These are phyloP conservation scores for Penicillium nucicola DNA, from an alignment of 495 filamentous ascomycete species.

Conservation along the genomic window DNA sequence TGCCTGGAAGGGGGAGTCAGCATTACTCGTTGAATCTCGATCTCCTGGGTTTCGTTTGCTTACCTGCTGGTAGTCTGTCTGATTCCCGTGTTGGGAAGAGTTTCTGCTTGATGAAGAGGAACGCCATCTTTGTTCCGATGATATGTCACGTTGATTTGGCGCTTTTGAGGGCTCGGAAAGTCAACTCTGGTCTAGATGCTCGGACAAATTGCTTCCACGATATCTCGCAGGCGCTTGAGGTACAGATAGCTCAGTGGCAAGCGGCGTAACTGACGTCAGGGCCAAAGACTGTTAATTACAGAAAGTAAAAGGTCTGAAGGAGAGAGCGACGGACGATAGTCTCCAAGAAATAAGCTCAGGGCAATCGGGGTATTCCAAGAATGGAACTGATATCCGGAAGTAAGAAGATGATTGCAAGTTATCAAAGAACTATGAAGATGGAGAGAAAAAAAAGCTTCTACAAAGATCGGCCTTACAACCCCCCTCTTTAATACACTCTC, in stretches of 20 bases:
- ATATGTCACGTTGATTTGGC: background rate
- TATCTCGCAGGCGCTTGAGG: no score
- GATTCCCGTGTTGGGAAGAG: constrained; percentile 30
- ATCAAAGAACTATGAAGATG: constrained; percentile 2
- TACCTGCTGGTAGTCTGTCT: constrained; percentile 15
- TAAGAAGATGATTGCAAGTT: background rate
- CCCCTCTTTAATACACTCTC: constrained; percentile 11
- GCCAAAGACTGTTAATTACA: background rate
- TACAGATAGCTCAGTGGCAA: constrained; percentile 1
- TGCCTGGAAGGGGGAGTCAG: constrained; percentile 28
- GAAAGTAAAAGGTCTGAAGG: no score
- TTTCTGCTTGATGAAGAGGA: constrained; percentile 43
- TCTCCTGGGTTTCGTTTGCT: constrained; percentile 17
- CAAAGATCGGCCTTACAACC: background rate
- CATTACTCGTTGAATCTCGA: no score
- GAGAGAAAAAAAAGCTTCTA: background rate
- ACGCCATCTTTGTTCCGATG: constrained; percentile 26
- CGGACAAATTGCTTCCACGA: no score
- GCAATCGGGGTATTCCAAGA: background rate
- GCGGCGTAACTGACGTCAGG: constrained; percentile 8
- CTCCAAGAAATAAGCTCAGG: background rate
- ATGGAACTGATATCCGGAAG: background rate
- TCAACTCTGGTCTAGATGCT: no score
- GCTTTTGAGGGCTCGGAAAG: background rate
- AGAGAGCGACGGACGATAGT: no score